Evolutionary conservation across 495 filamentous ascomycete genomes (phyloP), one percentile per base, ranked within the genome.

Genomic region (Arthonia radiata): DNA sequence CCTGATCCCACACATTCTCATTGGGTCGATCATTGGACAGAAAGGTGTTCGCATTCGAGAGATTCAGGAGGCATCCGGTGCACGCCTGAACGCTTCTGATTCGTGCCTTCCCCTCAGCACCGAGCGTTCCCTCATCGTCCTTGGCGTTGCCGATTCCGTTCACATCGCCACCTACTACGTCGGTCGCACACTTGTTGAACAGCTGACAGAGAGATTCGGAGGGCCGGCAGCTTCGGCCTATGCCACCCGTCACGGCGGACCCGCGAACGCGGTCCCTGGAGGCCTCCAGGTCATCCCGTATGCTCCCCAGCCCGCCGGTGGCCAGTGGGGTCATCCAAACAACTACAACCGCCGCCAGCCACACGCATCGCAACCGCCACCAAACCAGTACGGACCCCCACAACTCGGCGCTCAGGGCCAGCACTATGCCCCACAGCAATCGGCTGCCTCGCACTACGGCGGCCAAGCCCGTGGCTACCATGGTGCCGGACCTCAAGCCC

Each of bases 91-190:
- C 47, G 86, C 89, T 18, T 97, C 86, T 2, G 86, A 93, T 39
- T 68, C 78, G 2, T 90, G 81, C 43, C 64, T 94, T 22, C 86
- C 86, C 13, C 53, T 92, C 22, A 94, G 86, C 6, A 86, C 76
- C 23, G 86, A 97, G 53, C 74, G 86, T 24, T 94, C 89, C 10
- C 67, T 97, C n/a, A 81, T 93, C 28, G 46, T 56, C 4, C 49
- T 56, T 15, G 52, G 52, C 37, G 52, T 56, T 15, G 52, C 52
- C 15, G 52, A 56, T 33, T 82, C 86, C 21, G 86, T 97, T 25
- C 86, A 97, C 49, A 97, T 97, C 44, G 86, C 86, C 15, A 89
- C 82, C 15, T 97, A 94, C 55, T 97, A 97, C 38, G 82, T 94
- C 30, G 83, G 79, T 9, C 86, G 79, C 46, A 94, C 86, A 5